phyloP scores from a whole-genome alignment of 202 grass and related monocot species.

The Carex arenaria region DNA sequence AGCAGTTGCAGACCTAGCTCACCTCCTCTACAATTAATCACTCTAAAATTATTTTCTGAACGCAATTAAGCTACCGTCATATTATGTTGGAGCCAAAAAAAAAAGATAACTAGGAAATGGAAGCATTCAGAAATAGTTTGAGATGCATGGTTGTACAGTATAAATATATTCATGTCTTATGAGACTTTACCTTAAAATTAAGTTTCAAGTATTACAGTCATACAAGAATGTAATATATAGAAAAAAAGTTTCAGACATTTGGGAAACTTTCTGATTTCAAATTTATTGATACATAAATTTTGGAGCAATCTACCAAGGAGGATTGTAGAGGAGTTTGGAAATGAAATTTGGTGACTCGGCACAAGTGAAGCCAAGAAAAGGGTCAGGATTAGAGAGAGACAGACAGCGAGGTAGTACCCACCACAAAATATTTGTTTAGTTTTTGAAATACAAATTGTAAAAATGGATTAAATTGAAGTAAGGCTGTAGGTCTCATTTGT shows the following conservation, averaged over 20 bases:
- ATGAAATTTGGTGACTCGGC: constrained; percentile 11
- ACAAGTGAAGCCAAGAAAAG: constrained; percentile 26
- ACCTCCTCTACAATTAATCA: constrained; percentile 17
- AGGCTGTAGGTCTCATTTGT: constrained; percentile 9
- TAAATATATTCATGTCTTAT: not conserved
- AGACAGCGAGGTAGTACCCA: constrained; percentile 26
- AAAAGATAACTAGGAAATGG: too few species aligned
- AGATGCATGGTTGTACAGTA: too few species aligned
- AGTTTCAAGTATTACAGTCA: not conserved
- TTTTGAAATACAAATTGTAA: constrained; percentile 5
- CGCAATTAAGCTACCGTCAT: not conserved
- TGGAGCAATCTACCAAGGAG: not conserved
- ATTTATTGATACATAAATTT: not conserved
- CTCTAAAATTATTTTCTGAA: not conserved
- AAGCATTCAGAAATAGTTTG: too few species aligned
- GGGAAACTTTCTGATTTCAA: too few species aligned
- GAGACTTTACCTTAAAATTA: not conserved
- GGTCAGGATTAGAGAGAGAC: constrained; percentile 24
- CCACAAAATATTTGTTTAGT: constrained; percentile 23
- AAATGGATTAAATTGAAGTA: not conserved
- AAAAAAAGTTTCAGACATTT: not conserved
- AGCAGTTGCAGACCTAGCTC: not conserved
- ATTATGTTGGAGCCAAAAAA: too few species aligned
- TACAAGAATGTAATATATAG: not conserved
- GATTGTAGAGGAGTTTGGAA: not conserved